Evolutionary conservation across 2,329 filamentous ascomycete genomes (phyloP).

Genomic region (Rugonectria rugulosa): DNA sequence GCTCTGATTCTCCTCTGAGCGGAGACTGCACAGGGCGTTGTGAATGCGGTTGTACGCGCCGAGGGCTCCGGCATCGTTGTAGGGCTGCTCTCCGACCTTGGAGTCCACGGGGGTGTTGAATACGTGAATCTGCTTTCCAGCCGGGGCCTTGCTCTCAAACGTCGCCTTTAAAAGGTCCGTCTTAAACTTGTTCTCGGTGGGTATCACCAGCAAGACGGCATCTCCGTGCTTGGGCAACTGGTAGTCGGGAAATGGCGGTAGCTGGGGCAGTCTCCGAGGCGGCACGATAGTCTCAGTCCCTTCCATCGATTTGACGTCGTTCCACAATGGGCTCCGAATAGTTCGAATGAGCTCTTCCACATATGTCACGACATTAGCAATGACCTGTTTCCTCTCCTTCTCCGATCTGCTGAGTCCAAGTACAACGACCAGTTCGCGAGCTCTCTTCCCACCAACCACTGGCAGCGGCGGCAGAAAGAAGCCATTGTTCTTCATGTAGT

Average conservation of each 20-base stretch:
- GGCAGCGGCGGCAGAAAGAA: too few relatives aligned
- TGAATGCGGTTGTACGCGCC: constrained; percentile 2
- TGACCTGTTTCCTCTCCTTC: not conserved
- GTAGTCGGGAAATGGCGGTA: not conserved
- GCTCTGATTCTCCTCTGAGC: not conserved
- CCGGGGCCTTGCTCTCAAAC: not conserved
- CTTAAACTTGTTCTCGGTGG: constrained; percentile 5
- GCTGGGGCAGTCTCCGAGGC: not conserved
- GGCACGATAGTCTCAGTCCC: not conserved
- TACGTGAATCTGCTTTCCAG: not conserved
- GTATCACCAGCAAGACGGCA: constrained; percentile 1
- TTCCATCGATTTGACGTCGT: not conserved
- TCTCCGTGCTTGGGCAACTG: not conserved
- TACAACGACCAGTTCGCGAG: not conserved
- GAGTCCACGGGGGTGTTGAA: not conserved
- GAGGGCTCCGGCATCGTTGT: not conserved
- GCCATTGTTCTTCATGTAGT: not conserved
- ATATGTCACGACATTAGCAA: not conserved
- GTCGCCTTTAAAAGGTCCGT: not conserved
- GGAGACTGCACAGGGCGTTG: not conserved
- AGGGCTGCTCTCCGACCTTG: constrained; percentile 8
- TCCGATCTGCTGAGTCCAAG: not conserved
- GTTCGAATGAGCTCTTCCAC: not conserved
- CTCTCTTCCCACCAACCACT: too few relatives aligned
- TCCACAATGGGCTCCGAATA: not conserved